These are phyloP conservation scores for Penicillium sclerotiorum DNA, from an alignment of 2,329 filamentous ascomycete genomes.

Conservation along the genomic window DNA sequence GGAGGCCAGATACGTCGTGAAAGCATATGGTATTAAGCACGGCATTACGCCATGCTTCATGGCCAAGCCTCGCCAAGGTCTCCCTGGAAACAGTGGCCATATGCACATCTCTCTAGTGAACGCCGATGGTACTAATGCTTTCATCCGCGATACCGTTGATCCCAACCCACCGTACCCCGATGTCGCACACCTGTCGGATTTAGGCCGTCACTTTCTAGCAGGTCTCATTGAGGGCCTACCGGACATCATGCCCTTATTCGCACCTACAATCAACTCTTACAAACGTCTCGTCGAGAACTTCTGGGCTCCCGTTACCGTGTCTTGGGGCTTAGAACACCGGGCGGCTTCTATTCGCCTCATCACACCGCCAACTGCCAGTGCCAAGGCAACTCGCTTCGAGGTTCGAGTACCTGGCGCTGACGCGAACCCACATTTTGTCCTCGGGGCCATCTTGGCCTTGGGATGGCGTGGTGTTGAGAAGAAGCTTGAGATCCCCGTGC, in stretches of 20 bases:
- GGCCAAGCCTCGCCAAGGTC: slow-evolving; percentile 89
- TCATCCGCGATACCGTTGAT: slow-evolving; percentile 73
- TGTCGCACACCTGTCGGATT: slow-evolving; percentile 76
- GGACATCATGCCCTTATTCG: slow-evolving; percentile 92
- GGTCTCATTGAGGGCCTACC: slow-evolving; percentile 86
- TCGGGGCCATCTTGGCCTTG: slow-evolving; percentile 81
- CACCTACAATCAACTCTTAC: slow-evolving; percentile 96
- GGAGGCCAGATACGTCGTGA: slow-evolving; percentile 70
- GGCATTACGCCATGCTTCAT: slow-evolving; percentile 98
- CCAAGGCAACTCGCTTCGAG: slow-evolving; percentile 88
- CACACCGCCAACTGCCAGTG: slow-evolving; percentile 79
- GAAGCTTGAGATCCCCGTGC: slow-evolving; percentile 79
- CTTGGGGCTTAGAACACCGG: slow-evolving; percentile 94
- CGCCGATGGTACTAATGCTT: slow-evolving; percentile 77
- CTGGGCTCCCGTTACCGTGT: slow-evolving; percentile 97
- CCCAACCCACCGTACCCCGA: slow-evolving; percentile 72
- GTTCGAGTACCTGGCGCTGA: slow-evolving; percentile 93
- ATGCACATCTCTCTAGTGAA: slow-evolving; percentile 92
- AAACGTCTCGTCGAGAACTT: slow-evolving; percentile 98
- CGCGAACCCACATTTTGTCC: slow-evolving; percentile 82
- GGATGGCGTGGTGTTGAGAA: slow-evolving; percentile 92
- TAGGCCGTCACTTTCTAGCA: slow-evolving; percentile 90
- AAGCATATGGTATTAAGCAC: slow-evolving; percentile 81
- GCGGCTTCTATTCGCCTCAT: slow-evolving; percentile 90
- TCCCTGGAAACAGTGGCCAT: slow-evolving; percentile 94